Conservation (phyloP, 1,284 basidiomycete species). For the Neotropicomus parvogracilis region DNA sequence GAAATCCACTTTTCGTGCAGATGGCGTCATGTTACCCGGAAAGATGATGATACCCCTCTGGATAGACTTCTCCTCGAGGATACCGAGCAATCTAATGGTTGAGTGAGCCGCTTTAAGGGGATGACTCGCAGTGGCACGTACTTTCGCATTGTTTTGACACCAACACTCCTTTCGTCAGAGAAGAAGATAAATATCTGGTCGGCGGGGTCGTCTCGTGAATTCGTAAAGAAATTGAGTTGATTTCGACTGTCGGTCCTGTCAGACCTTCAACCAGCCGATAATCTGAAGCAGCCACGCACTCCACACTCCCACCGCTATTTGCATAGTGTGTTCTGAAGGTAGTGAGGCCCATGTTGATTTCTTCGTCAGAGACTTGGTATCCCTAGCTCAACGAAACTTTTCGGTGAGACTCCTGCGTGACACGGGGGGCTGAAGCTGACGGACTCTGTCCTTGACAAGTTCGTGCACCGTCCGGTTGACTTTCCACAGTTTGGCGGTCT, state of each 20-base stretch:
- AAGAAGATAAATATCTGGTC: constrained; percentile 95
- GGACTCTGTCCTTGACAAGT: constrained; percentile 87
- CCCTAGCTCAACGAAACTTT: constrained; percentile 48
- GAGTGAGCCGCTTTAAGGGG: constrained; percentile 9
- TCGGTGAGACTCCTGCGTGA: constrained; percentile 15
- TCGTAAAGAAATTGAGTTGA: constrained; percentile 86
- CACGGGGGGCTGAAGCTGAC: constrained; percentile 27
- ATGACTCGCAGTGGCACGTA: constrained; percentile 41
- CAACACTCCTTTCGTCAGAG: constrained; percentile 87
- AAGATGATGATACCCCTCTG: constrained; percentile 93
- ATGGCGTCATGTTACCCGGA: constrained; percentile 93
- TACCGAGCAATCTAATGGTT: constrained; percentile 67
- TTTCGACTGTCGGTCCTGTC: constrained; percentile 58
- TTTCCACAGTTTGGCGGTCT: constrained; percentile 87
- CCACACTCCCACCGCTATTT: constrained; percentile 58
- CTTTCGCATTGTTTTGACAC: constrained; percentile 96
- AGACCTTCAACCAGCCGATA: constrained; percentile 5
- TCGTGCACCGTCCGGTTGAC: constrained; percentile 97
- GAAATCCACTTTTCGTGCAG: constrained; percentile 83
- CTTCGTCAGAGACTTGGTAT: constrained; percentile 86
- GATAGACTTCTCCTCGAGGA: constrained; percentile 88
- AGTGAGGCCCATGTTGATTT: constrained; percentile 81
- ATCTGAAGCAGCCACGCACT: constrained; percentile 41
- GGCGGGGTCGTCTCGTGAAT: constrained; percentile 59
- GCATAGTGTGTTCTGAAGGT: constrained; percentile 71